Evolutionary conservation across 1,139 yeast species (phyloP), one percentile per base, ranked within the genome.

Genomic region (Martiniozyma asiatica): DNA sequence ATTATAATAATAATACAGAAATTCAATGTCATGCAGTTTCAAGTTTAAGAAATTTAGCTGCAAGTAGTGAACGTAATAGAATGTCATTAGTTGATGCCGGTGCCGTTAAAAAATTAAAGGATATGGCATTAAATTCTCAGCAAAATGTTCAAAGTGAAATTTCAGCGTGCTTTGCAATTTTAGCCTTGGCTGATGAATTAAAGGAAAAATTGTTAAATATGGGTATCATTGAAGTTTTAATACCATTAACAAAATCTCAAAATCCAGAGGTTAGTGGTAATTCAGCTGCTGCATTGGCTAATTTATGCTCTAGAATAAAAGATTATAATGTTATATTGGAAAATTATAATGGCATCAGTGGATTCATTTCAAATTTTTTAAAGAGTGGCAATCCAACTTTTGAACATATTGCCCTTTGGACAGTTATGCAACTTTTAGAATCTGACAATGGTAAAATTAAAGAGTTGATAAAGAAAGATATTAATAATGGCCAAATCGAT

Each of bases 371-470:
- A 24, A 64, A 89, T 46, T 89, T 87, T 53, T 65, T 89, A 47
- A 74, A 73, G 41, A 74, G 87, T 47, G 80, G 79, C 26, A 89
- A 87, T 53, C 81, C 94, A n/a, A 89, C 97, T 0, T 92, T 89
- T 56, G 97, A 89, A 58, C 98, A 89, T 53, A 89, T 89, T 56
- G 96, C 98, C 1, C 70, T 87, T 38, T 89, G 99, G 99, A 87
- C 96, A 31, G 80, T 87, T 42, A 65, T 87, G 45, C 98, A 89
- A 59, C 67, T 89, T 41, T 66, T 92, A 41, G 99, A 89, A 58
- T 76, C 93, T 34, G 84, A 80, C 47, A 82, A 85, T 50, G 58
- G 59, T 30, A 79, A 79, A 36, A 71, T 89, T 33, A 70, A 72
- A 38, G 60, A 67, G 8, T 61, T 72, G 45, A 73, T 79, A 28